Evolutionary conservation across 2,329 filamentous ascomycete genomes (phyloP).

Genomic region (Chaetomium sp.): DNA sequence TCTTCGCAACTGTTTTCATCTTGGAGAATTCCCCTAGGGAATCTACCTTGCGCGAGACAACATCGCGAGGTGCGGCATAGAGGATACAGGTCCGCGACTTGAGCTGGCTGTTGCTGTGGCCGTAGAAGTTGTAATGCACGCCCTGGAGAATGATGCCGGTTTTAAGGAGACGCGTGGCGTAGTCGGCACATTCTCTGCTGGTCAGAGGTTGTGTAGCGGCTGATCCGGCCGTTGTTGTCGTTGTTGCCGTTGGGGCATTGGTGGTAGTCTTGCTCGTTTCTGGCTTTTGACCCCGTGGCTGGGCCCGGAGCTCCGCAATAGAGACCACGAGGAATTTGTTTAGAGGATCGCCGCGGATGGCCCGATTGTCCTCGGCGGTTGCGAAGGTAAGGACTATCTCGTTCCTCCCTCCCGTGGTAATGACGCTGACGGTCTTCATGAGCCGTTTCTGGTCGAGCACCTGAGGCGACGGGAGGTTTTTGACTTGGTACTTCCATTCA

Average conservation of each 20-base stretch:
- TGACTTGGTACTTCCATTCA: slow-evolving; percentile 26
- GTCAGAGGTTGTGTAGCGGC: slow-evolving; percentile 23
- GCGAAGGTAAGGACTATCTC: slow-evolving; percentile 25
- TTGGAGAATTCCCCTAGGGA: slow-evolving; percentile 34
- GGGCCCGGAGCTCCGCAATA: slow-evolving; percentile 29
- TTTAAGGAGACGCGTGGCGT: slow-evolving; percentile 30
- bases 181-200: slow-evolving; percentile 31
- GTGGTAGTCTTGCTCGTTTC: background rate
- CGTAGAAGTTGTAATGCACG: slow-evolving; percentile 35
- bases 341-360: slow-evolving; percentile 25
- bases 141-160: slow-evolving; percentile 32
- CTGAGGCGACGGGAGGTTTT: slow-evolving; percentile 21
- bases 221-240: too few species aligned
- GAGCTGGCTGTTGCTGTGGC: slow-evolving; percentile 39
- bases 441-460: slow-evolving; percentile 18
- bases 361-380: slow-evolving; percentile 30
- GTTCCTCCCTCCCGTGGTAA: slow-evolving; percentile 10
- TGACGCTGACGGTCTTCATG: slow-evolving; percentile 27
- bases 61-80: slow-evolving; percentile 29
- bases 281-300: slow-evolving; percentile 8
- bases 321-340: slow-evolving; percentile 31
- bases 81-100: slow-evolving; percentile 37
- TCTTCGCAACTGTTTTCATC: slow-evolving; percentile 37
- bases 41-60: slow-evolving; percentile 30
- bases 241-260: background rate